Evolutionary conservation across 768 basidiomycete genomes (phyloP), one percentile per base, ranked within the genome.

Genomic region (Macrocybe gigantea): DNA sequence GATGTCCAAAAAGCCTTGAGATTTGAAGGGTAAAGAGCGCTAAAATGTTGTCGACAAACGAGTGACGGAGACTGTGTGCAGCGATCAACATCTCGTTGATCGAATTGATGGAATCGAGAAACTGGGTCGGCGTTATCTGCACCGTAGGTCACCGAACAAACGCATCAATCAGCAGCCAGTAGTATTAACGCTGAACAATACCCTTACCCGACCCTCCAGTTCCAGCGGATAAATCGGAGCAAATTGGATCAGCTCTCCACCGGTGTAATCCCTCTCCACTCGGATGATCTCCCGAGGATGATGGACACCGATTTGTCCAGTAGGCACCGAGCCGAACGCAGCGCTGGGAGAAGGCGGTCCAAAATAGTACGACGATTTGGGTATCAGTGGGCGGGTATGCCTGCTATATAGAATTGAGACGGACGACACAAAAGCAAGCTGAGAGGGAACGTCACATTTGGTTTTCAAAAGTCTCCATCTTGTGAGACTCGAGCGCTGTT

Each of bases 191-290:
- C 31, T 22, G 22, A 29, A 51, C 22, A 33, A 42, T 14, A 44
- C 35, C 70, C 88, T 59, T 58, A 95, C 93, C 64, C 96, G 77
- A 40, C 92, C 91, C 56, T 97, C 94, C 5, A 99, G 73, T 64
- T 99, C 96, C 37, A 94, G 68, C 1, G 92, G 93, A 65, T 87
- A 99, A 53, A 85, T 80, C 0, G 91, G 78, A 33, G 89, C 77
- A 64, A 99, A 96, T 66, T 97, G 95, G 31, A 83, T 78, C 6
- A 94, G 71, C 61, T 98, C 95, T 2, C 95, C 96, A 1, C 84
- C 83, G 10, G 73, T 79, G 63, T 96, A 99, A 64, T 99, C 96
- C 45, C 96, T 71, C 64, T 98, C 95, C 37, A 99, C 71, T 39
- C 95, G 75, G 44, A 99, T 70, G 49, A 99, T 80, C 69, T 97